Conservation (phyloP, 345 rosid species). For the Arabis hirsuta region DNA sequence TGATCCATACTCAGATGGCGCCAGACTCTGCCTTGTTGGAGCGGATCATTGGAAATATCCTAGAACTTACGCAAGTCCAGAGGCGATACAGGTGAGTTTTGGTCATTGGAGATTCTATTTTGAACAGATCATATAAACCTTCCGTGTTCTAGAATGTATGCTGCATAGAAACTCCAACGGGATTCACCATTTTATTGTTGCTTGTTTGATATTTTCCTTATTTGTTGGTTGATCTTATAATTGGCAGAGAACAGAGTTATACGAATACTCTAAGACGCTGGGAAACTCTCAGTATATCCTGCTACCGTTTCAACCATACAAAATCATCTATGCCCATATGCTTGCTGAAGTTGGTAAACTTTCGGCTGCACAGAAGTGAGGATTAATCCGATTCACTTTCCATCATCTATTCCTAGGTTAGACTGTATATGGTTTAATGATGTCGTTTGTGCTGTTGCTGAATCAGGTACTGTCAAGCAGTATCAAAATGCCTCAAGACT, state of each 20-base stretch:
- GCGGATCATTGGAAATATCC: slow-evolving; percentile 82
- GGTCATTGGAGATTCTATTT: slow-evolving; percentile 11
- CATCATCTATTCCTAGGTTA: slow-evolving; percentile 19
- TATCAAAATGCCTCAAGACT: slow-evolving; percentile 63
- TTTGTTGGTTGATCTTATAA: slow-evolving; percentile 39
- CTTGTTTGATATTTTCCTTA: slow-evolving; percentile 14
- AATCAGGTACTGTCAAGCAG: slow-evolving; percentile 75
- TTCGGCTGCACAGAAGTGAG: slow-evolving; percentile 94
- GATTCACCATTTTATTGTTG: not conserved
- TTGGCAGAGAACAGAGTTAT: slow-evolving; percentile 95
- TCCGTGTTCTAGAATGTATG: slow-evolving; percentile 4
- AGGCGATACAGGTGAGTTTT: slow-evolving; percentile 70
- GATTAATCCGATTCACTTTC: slow-evolving; percentile 18
- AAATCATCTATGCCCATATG: slow-evolving; percentile 95
- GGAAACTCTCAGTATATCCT: slow-evolving; percentile 94
- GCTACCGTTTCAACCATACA: slow-evolving; percentile 94
- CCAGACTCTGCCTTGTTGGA: slow-evolving; percentile 78
- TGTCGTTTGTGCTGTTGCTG: slow-evolving; percentile 15
- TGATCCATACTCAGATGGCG: slow-evolving; percentile 69
- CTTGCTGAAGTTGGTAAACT: slow-evolving; percentile 95
- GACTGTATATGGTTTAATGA: slow-evolving; percentile 42
- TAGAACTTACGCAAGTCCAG: slow-evolving; percentile 71
- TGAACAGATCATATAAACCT: not conserved
- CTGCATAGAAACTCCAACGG: not conserved
- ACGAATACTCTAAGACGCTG: slow-evolving; percentile 90